Base-by-base conservation (phyloP, 2,329 filamentous ascomycete genomes). In the Beauveria brongniartii region DNA sequence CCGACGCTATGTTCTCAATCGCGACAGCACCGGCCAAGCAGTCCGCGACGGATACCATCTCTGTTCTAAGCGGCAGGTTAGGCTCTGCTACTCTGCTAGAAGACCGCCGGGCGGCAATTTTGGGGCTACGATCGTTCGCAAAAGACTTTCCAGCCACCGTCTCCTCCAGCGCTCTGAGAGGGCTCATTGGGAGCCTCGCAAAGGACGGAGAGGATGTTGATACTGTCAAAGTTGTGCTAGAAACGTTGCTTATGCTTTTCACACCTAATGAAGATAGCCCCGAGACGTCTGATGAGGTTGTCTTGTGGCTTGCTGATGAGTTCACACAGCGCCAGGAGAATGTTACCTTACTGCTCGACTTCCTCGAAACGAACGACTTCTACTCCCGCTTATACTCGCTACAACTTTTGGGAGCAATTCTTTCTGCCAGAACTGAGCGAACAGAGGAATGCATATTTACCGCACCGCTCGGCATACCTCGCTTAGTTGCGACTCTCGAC, bases 251-350 rank as follows among this genome's bases (percentile, higher is more conserved):
- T 72, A 93, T 95, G 87, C 86, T 99, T 46, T 97, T 97, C 73
- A 86, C 75, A 64, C 85, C 85, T 46, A 87, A 87, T 67, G 79
- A 82, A 67, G 78, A 80, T 70, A 95, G 91, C 80, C 83, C 91
- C 37, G 93, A 97, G 81, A 91, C 93, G 59, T 96, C 93, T 16
- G 93, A 97, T 65, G 94, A 99, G 75, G 95, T 99, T 68, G 89
- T 89, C 20, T 79, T 97, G 30, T 99, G 94, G 92, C 81, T 99
- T 62, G 94, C 94, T 59, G 94, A 99, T 75, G 93, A 97, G 74
- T 99, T 99, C 72, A 97, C 94, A 40, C 92, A 96, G 80, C 87
- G 91, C 64, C 92, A 97, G 83, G 93, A 97, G 76, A 97, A 99
- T 73, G 93, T 97, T 64, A 93, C 91, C 2, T 80, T 94, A 18